Conservation (phyloP, 2,329 filamentous ascomycete genomes). For the Fusarium poae region DNA sequence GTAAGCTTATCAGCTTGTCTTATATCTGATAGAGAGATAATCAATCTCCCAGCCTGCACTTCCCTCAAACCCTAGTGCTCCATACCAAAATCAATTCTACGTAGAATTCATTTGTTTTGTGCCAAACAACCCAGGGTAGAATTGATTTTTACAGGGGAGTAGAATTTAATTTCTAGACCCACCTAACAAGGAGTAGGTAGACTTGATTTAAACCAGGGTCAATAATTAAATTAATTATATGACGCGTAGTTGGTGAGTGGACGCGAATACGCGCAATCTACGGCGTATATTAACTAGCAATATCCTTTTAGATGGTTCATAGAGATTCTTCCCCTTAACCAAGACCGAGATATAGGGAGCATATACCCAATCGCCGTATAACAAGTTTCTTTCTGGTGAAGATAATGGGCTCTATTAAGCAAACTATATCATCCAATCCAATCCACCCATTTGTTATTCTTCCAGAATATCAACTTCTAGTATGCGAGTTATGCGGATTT, state of each 20-base stretch:
- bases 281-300: not conserved
- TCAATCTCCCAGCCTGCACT: too few relatives aligned
- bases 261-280: not conserved
- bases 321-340: not conserved
- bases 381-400: not conserved
- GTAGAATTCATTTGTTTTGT: not conserved
- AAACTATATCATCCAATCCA: not conserved
- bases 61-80: too few relatives aligned
- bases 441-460: not conserved
- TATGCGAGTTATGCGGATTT: not conserved
- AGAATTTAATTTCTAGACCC: not conserved
- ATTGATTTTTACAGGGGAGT: not conserved
- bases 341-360: not conserved
- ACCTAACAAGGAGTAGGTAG: not conserved
- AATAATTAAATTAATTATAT: not conserved
- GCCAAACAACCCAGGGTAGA: not conserved
- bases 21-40: too few relatives aligned
- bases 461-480: not conserved
- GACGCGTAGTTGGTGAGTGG: not conserved
- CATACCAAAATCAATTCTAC: not conserved
- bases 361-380: not conserved
- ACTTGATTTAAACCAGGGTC: not conserved
- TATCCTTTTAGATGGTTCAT: not conserved
- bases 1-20: too few relatives aligned
- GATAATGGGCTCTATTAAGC: not conserved